Percentiles rank a stretch among this genome's conserved stretches.
Conservation (phyloP, 768 basidiomycete genomes). For the Calocera viscosa region DNA sequence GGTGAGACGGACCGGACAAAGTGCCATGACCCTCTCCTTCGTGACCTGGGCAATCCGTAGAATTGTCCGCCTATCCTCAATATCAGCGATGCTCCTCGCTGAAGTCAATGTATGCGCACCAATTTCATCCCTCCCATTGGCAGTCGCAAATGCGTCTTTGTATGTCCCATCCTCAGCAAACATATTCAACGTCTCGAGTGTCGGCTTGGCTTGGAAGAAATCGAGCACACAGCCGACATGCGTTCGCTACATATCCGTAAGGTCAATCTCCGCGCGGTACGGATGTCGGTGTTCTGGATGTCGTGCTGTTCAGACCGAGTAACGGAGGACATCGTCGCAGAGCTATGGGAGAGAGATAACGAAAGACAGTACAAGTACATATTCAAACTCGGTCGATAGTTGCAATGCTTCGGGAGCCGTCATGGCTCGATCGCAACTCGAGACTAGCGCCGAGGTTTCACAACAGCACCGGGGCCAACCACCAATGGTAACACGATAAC, state of each 20-base stretch:
- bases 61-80: slow-evolving; percentile 25
- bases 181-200: slow-evolving; percentile 21
- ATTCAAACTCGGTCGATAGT: no score
- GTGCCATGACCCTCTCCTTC: slow-evolving; percentile 20
- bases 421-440: no score
- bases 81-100: not conserved
- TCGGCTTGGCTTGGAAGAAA: slow-evolving; percentile 25
- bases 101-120: slow-evolving; percentile 16
- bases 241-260: slow-evolving; percentile 18
- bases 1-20: slow-evolving; percentile 14
- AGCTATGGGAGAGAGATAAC: no score
- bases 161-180: slow-evolving; percentile 24
- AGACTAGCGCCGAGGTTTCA: no score
- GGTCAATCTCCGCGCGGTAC: slow-evolving; percentile 15
- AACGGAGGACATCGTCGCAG: not conserved
- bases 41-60: slow-evolving; percentile 22
- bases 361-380: no score
- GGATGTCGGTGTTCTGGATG: slow-evolving; percentile 18
- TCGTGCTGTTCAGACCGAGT: slow-evolving; percentile 7
- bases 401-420: no score
- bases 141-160: slow-evolving; percentile 25
- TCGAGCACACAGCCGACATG: slow-evolving; percentile 24
- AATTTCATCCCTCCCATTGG: slow-evolving; percentile 22
- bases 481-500: no score
- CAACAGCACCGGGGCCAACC: no score